phyloP scores from a whole-genome alignment of 225 moss, liverwort and hornwort genomes.

The Lunularia cruciata region DNA sequence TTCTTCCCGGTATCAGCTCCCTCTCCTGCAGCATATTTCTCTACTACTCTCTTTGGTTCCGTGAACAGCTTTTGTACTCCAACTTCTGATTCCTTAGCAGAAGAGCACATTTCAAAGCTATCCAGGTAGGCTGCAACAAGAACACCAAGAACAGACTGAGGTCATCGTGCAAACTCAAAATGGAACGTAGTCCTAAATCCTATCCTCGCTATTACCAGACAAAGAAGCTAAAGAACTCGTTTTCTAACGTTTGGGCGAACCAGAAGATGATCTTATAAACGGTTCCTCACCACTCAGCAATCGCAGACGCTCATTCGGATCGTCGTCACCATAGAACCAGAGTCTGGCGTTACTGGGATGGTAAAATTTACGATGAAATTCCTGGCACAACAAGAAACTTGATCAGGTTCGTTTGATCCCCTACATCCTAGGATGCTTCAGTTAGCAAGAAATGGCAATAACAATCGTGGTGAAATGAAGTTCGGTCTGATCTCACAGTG shows the following conservation, averaged over 20 bases:
- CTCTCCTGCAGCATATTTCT: conserved; percentile 84
- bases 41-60: conserved; percentile 80
- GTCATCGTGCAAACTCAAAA: too few relatives aligned
- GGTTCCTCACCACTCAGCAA: conserved; percentile 60
- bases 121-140: conserved; percentile 73
- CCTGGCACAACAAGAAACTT: too few relatives aligned
- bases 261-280: too few relatives aligned
- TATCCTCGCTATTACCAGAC: too few relatives aligned
- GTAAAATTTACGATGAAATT: conserved; percentile 90
- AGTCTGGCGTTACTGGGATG: conserved; percentile 93
- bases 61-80: conserved; percentile 74
- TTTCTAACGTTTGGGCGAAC: too few relatives aligned
- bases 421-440: too few relatives aligned
- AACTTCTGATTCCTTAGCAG: conserved; percentile 86
- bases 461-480: too few relatives aligned
- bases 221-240: too few relatives aligned
- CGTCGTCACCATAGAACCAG: conserved; percentile 99
- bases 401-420: too few relatives aligned
- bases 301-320: conserved; percentile 82
- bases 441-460: too few relatives aligned
- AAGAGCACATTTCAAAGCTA: conserved; percentile 68
- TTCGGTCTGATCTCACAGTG: too few relatives aligned
- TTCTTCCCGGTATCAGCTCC: conserved; percentile 75
- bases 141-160: not conserved
- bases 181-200: too few relatives aligned